Conservation (phyloP, 148 eudicot genomes). For the Vaccinium vitisidaea region DNA sequence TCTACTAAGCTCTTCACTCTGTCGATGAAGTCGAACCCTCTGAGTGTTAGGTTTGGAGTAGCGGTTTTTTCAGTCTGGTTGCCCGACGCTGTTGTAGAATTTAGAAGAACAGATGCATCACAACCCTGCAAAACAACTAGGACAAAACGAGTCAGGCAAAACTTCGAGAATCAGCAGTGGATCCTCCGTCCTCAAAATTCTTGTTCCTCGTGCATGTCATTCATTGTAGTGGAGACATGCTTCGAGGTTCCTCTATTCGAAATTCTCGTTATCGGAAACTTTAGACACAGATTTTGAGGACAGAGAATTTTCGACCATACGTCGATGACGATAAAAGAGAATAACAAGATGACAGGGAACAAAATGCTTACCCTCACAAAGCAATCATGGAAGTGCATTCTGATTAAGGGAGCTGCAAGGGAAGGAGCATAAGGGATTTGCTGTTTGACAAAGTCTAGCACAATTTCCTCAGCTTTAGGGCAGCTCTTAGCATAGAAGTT, state of each 20-base stretch:
- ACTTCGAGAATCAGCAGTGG: neutral
- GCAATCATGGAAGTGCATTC: conserved; percentile 68
- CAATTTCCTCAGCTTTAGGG: conserved; percentile 55
- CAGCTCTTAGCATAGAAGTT: conserved; percentile 44
- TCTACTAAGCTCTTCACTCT: conserved; percentile 38
- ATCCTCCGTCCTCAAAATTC: neutral
- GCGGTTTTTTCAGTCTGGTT: conserved; percentile 41
- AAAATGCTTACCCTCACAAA: conserved; percentile 47
- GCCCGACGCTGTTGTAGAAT: conserved; percentile 33
- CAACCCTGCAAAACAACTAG: conserved; percentile 32
- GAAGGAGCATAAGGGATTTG: conserved; percentile 51
- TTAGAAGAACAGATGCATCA: conserved; percentile 46
- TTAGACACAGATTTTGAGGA: neutral
- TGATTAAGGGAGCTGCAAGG: conserved; percentile 41
- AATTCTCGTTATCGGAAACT: neutral
- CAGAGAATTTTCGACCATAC: neutral
- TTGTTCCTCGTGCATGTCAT: too few species aligned
- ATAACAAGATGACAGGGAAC: neutral
- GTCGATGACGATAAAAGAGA: neutral
- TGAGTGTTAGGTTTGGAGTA: conserved; percentile 29
- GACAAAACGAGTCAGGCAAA: neutral
- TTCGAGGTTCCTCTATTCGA: neutral
- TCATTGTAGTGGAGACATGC: neutral
- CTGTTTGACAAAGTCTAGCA: conserved; percentile 34
- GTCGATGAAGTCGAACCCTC: conserved; percentile 46